Conservation (phyloP, 1,139 yeast genomes). For the Diutina ranongensis region DNA sequence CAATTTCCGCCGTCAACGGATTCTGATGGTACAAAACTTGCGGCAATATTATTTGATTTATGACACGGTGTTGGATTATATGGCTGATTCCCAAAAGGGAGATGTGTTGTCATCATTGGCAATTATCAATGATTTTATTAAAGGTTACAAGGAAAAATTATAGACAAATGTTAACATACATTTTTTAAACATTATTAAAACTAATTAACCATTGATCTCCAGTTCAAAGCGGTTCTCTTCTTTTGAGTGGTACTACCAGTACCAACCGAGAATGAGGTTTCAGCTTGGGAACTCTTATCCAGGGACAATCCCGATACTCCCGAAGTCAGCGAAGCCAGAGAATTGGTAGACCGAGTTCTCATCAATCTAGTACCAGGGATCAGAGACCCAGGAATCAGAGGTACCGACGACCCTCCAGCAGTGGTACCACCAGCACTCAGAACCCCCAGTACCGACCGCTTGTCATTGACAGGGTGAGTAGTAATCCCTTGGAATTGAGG, state of each 20-base stretch:
- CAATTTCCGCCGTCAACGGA: conserved; percentile 56
- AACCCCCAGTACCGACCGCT: conserved; percentile 4
- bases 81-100: background rate
- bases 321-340: conserved; percentile 4
- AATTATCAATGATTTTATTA: background rate
- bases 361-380: conserved; percentile 3
- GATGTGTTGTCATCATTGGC: background rate
- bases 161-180: background rate
- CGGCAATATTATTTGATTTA: conserved; percentile 67
- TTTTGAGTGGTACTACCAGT: conserved; percentile 11
- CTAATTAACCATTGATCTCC: conserved; percentile 19
- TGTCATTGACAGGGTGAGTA: background rate
- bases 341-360: background rate
- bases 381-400: background rate
- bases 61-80: conserved; percentile 23
- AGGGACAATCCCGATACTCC: conserved; percentile 14
- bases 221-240: conserved; percentile 36
- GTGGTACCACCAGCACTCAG: conserved; percentile 1
- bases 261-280: conserved; percentile 10
- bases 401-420: background rate
- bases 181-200: background rate
- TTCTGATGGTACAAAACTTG: conserved; percentile 76
- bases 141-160: background rate
- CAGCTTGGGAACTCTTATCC: conserved; percentile 11
- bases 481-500: conserved; percentile 2